Evolutionary conservation across 2,329 filamentous ascomycete species (phyloP).

Genomic region (Penicillium aurantiogriseum): DNA sequence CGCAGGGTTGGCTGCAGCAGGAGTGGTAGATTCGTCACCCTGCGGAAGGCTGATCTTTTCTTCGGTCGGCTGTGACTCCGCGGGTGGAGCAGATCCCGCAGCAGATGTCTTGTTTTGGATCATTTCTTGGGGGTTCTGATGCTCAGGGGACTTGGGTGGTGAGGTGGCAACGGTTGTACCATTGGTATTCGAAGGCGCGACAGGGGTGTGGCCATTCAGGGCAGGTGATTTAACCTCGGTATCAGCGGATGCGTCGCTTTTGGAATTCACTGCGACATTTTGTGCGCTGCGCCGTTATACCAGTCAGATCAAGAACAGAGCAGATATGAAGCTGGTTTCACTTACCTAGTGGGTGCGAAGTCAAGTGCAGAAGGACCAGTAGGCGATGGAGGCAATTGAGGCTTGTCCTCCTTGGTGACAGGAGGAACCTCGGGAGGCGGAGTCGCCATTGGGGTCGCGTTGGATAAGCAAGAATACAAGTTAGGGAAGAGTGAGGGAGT

Average conservation of each 20-base stretch:
- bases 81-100: slow-evolving; percentile 10
- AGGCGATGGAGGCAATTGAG: slow-evolving; percentile 39
- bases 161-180: slow-evolving; percentile 29
- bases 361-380: slow-evolving; percentile 33
- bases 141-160: slow-evolving; percentile 31
- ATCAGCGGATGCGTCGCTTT: slow-evolving; percentile 21
- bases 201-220: slow-evolving; percentile 33
- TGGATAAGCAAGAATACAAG: slow-evolving; percentile 18
- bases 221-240: slow-evolving; percentile 14
- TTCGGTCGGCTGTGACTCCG: slow-evolving; percentile 6
- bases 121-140: slow-evolving; percentile 1
- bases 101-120: slow-evolving; percentile 12
- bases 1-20: not conserved
- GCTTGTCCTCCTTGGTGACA: slow-evolving; percentile 42
- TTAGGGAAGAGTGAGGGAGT: slow-evolving; percentile 15
- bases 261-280: slow-evolving; percentile 18
- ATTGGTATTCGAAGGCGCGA: slow-evolving; percentile 28
- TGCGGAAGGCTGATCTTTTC: not conserved
- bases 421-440: slow-evolving; percentile 43
- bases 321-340: not conserved
- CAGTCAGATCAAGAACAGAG: slow-evolving; percentile 8
- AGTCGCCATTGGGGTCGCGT: slow-evolving; percentile 40
- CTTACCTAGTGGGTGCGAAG: slow-evolving; percentile 32
- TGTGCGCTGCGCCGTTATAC: slow-evolving; percentile 22
- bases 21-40: slow-evolving; percentile 1